Conservation (phyloP, 2,329 filamentous ascomycete genomes). For the Paecilomyces sp. region DNA sequence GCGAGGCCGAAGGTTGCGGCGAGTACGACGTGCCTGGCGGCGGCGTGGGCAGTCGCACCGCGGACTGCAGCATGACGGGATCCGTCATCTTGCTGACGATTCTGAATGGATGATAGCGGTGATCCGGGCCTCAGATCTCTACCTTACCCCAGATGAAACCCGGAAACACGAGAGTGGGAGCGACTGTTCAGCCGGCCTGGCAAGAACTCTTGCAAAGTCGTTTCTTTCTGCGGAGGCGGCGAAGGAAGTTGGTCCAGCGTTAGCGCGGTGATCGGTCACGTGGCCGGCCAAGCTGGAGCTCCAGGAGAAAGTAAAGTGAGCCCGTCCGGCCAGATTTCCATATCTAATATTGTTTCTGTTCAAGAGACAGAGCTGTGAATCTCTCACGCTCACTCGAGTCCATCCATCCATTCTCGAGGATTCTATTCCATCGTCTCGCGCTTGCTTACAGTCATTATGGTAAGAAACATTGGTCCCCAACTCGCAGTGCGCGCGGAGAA, state of each 20-base stretch:
- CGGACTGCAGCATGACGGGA: constrained; percentile 45
- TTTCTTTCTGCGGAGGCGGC: not conserved
- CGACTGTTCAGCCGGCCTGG: not conserved
- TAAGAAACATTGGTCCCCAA: not conserved
- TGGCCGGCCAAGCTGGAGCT: not conserved
- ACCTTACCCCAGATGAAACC: not conserved
- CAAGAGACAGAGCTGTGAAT: not conserved
- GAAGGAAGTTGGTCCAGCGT: not conserved
- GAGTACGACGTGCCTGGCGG: constrained; percentile 43
- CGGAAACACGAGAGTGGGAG: not conserved
- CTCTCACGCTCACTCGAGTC: not conserved
- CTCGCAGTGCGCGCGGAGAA: not conserved
- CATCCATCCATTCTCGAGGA: not conserved
- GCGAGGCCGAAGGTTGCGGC: constrained; percentile 42
- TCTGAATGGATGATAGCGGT: not conserved
- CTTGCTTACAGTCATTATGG: not conserved
- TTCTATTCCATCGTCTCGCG: not conserved
- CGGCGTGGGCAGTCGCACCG: constrained; percentile 54
- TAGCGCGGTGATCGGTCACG: not conserved
- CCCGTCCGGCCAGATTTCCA: not conserved
- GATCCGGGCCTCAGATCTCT: not conserved
- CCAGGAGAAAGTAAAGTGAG: not conserved
- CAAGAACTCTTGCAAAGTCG: not conserved
- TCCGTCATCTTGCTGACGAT: constrained; percentile 30
- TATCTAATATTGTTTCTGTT: not conserved